Base-by-base conservation (phyloP, 2,329 filamentous ascomycete genomes). In the Botrytis squamosa region DNA sequence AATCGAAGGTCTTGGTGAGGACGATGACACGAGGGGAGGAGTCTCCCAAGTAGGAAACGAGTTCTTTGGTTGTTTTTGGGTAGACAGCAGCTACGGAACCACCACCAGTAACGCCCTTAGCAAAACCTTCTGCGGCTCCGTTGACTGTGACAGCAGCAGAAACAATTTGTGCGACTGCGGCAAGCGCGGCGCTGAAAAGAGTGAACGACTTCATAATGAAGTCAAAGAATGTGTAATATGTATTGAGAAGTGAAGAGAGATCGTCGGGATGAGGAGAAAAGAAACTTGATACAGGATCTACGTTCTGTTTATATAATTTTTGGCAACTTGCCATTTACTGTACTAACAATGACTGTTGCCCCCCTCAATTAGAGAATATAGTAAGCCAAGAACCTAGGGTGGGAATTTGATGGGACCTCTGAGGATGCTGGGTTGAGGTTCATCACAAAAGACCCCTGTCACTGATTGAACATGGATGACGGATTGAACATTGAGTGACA, bases 101-200 rank as follows among this genome's bases (percentile, higher is more conserved):
- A 78, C 89, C 89, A 55, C 89, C 89, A 29, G 89, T 91, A 42
- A 88, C 86, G 67, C 88, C 87, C 74, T 83, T 81, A 25, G 85
- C 85, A 74, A 87, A 87, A 73, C 85, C 85, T 25, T 71, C 69
- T 29, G 69, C 69, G 22, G 69, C 59, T 38, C 69, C 69, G 4
- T 40, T 52, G 4, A 75, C 85, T 49, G 57, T 83, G n/a, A 85
- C 67, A 36, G 74, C 74, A 16, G 74, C 73, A 66, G 69, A 65
- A 57, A 70, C 75, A 42, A 59, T n/a, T 38, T 38, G 65, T 44
- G 74, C 70, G 59, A n/a, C 44, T 36, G 65, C 59, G 46, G 64
- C 73, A 75, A 75, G 36, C 33, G 44, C 73, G 29, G 57, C 70
- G 12, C 60, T 62, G 22, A 70, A 73, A 68, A 72, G 42, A 49